Evolutionary conservation across 805 yeast species (phyloP).

Genomic region (Candida saitoana): DNA sequence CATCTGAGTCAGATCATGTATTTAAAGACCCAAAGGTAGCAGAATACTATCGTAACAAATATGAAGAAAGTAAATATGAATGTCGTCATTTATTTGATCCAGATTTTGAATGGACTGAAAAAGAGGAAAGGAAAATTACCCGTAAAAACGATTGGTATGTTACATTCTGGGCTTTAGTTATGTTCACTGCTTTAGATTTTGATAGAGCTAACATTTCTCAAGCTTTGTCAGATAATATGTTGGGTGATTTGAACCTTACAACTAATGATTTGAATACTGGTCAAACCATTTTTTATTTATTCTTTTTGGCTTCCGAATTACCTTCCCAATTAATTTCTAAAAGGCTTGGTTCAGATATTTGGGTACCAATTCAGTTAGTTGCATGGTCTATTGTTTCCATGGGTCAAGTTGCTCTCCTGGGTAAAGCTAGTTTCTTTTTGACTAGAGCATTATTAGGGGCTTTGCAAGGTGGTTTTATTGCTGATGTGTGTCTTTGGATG

Average conservation of each 20-base stretch:
- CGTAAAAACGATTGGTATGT: slow-evolving; percentile 55
- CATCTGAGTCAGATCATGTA: slow-evolving; percentile 3
- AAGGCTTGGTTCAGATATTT: slow-evolving; percentile 56
- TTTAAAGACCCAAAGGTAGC: slow-evolving; percentile 9
- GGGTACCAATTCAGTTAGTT: slow-evolving; percentile 57
- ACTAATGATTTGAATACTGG: slow-evolving; percentile 60
- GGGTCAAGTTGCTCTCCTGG: slow-evolving; percentile 44
- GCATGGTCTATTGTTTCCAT: slow-evolving; percentile 57
- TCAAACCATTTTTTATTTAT: slow-evolving; percentile 48
- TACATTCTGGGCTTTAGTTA: slow-evolving; percentile 52
- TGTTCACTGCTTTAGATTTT: slow-evolving; percentile 56
- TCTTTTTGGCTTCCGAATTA: slow-evolving; percentile 54
- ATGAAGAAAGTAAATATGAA: slow-evolving; percentile 48
- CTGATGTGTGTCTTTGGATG: slow-evolving; percentile 60
- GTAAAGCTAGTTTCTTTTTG: slow-evolving; percentile 40
- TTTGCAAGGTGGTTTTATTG: slow-evolving; percentile 69
- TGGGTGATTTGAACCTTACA: slow-evolving; percentile 48
- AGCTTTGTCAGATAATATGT: slow-evolving; percentile 54
- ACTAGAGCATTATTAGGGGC: slow-evolving; percentile 52
- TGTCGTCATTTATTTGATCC: slow-evolving; percentile 57
- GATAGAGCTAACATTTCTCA: slow-evolving; percentile 57
- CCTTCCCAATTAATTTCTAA: slow-evolving; percentile 68
- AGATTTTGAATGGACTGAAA: slow-evolving; percentile 47
- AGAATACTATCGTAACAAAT: slow-evolving; percentile 12
- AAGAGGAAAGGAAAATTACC: slow-evolving; percentile 47